Evolutionary conservation across 1,284 basidiomycete genomes (phyloP).

Genomic region (Boletus sp.): DNA sequence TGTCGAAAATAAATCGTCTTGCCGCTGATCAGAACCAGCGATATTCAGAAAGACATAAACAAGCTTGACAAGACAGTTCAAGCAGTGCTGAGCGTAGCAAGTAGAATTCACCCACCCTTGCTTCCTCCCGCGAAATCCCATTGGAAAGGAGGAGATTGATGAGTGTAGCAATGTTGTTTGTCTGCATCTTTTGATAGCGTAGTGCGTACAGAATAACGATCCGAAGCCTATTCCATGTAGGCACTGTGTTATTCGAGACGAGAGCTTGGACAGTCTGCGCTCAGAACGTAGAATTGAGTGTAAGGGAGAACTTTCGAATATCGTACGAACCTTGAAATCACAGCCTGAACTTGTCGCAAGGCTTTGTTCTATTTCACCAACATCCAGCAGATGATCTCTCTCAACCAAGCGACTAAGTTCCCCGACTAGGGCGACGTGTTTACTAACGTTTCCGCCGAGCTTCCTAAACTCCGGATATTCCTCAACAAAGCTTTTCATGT

Average conservation of each 20-base stretch:
- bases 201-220: slow-evolving; percentile 93
- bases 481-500: slow-evolving; percentile 98
- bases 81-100: not conserved
- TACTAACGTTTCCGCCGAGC: slow-evolving; percentile 96
- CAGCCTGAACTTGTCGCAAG: slow-evolving; percentile 88
- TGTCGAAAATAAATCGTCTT: slow-evolving; percentile 96
- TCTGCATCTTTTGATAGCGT: slow-evolving; percentile 90
- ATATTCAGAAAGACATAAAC: slow-evolving; percentile 93
- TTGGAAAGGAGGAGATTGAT: slow-evolving; percentile 80
- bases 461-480: slow-evolving; percentile 98
- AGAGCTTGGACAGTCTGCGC: slow-evolving; percentile 74
- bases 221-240: slow-evolving; percentile 81
- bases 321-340: slow-evolving; percentile 70
- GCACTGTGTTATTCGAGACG: slow-evolving; percentile 64
- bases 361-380: slow-evolving; percentile 95
- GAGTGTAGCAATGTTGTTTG: slow-evolving; percentile 78
- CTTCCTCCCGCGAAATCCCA: slow-evolving; percentile 82
- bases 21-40: slow-evolving; percentile 92
- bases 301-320: not conserved
- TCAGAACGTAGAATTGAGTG: slow-evolving; percentile 5
- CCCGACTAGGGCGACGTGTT: slow-evolving; percentile 95
- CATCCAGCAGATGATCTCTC: slow-evolving; percentile 79
- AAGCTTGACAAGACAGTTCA: slow-evolving; percentile 47
- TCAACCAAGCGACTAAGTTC: slow-evolving; percentile 91
- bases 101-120: slow-evolving; percentile 52